Conservation (phyloP, 139 green algal species). For the Tetradesmus obliquus region DNA sequence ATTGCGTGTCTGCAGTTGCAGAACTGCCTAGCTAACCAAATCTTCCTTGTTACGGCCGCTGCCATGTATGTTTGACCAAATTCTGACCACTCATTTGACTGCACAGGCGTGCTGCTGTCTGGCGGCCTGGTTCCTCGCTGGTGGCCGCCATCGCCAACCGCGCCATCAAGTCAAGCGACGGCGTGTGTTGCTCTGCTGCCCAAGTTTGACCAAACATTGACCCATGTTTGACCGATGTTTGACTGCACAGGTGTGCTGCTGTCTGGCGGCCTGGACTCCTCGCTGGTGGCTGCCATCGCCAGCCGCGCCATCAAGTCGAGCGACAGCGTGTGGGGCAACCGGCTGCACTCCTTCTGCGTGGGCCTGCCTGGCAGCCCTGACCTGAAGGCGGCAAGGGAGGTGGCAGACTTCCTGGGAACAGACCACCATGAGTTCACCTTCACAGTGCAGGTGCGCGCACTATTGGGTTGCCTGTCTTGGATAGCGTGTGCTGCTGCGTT, state of each 20-base stretch:
- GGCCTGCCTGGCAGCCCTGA: slow-evolving; percentile 94
- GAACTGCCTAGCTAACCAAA: too few relatives aligned
- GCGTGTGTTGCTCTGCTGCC: too few relatives aligned
- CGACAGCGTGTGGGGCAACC: slow-evolving; percentile 60
- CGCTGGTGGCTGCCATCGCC: slow-evolving; percentile 89
- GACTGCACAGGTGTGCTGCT: slow-evolving; percentile 66
- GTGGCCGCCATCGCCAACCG: slow-evolving; percentile 86
- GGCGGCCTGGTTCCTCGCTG: slow-evolving; percentile 94
- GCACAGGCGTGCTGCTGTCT: slow-evolving; percentile 78
- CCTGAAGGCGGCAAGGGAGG: slow-evolving; percentile 88
- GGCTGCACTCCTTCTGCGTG: slow-evolving; percentile 93
- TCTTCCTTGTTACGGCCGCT: too few relatives aligned
- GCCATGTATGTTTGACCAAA: too few relatives aligned
- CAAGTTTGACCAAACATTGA: too few relatives aligned
- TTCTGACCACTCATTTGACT: too few relatives aligned
- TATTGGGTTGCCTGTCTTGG: too few relatives aligned
- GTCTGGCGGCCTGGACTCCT: slow-evolving; percentile 96
- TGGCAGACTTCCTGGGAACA: slow-evolving; percentile 94
- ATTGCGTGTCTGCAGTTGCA: too few relatives aligned
- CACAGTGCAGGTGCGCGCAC: slow-evolving; percentile 86
- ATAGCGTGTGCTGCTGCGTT: too few relatives aligned
- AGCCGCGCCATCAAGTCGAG: slow-evolving; percentile 51
- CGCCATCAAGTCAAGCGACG: slow-evolving; percentile 45
- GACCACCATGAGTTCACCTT: slow-evolving; percentile 98
- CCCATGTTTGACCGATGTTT: too few relatives aligned